Evolutionary conservation across 495 filamentous ascomycete genomes (phyloP).

Genomic region (Penicillium macrosclerotiorum): DNA sequence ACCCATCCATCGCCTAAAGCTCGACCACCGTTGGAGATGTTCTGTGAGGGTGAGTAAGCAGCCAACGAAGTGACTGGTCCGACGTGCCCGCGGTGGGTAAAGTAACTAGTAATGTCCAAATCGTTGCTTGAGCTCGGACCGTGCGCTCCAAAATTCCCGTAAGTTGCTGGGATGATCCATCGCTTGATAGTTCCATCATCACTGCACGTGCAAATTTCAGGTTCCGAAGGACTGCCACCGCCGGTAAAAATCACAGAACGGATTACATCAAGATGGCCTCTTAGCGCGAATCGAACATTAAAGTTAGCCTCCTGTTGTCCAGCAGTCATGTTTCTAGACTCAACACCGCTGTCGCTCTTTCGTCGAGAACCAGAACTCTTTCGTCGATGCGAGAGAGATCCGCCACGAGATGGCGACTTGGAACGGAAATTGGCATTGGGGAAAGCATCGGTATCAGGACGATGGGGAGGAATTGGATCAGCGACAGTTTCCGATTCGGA

Average conservation of each 20-base stretch:
- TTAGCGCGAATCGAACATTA: constrained; percentile 86
- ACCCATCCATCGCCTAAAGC: constrained; percentile 92
- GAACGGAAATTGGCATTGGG: constrained; percentile 73
- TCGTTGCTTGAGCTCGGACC: constrained; percentile 58
- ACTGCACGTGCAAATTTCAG: constrained; percentile 93
- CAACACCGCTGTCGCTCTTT: constrained; percentile 53
- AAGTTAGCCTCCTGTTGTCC: constrained; percentile 60
- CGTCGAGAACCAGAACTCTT: constrained; percentile 76
- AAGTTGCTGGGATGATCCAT: constrained; percentile 86
- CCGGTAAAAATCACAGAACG: constrained; percentile 94
- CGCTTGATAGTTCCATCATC: constrained; percentile 95
- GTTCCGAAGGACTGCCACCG: constrained; percentile 88
- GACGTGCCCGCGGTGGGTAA: constrained; percentile 89
- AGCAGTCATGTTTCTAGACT: constrained; percentile 38
- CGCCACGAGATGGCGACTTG: constrained; percentile 71
- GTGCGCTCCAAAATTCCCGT: constrained; percentile 58
- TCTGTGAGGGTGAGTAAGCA: constrained; percentile 78
- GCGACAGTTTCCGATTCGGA: constrained; percentile 38
- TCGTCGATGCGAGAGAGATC: constrained; percentile 69
- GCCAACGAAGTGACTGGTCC: constrained; percentile 87
- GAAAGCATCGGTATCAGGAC: constrained; percentile 83
- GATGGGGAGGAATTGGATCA: constrained; percentile 53
- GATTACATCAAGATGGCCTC: constrained; percentile 91
- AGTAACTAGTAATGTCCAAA: constrained; percentile 87
- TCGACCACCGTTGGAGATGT: constrained; percentile 83